Percentiles rank a stretch among this genome's conserved stretches.
These are phyloP conservation scores for Camillea tinctor DNA, from an alignment of 2,329 filamentous ascomycete species.

Conservation along the genomic window DNA sequence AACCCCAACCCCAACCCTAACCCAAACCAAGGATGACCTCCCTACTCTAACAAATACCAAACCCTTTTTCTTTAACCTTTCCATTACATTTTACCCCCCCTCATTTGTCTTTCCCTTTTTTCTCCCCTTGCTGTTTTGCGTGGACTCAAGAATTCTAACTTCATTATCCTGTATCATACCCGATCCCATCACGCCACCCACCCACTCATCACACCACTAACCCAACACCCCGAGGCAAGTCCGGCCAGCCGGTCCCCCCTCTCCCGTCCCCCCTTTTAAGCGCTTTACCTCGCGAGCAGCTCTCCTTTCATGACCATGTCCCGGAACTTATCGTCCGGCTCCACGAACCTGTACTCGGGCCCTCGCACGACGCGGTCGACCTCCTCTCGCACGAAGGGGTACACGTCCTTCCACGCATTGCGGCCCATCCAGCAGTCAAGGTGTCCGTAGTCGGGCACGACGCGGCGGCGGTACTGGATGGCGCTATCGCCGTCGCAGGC, in stretches of 20 bases:
- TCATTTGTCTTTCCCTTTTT: too few relatives aligned
- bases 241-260: background rate
- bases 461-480: conserved; percentile 48
- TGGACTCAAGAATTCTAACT: too few relatives aligned
- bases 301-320: conserved; percentile 40
- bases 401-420: conserved; percentile 59
- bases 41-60: background rate
- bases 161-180: too few relatives aligned
- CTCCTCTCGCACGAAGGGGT: conserved; percentile 53
- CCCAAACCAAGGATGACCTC: background rate
- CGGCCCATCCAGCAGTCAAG: conserved; percentile 63
- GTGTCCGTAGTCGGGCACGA: conserved; percentile 59
- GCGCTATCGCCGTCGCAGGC: conserved; percentile 23
- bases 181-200: background rate
- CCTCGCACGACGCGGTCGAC: conserved; percentile 52
- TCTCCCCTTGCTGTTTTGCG: too few relatives aligned
- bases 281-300: conserved; percentile 28
- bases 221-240: background rate
- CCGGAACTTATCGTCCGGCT: conserved; percentile 44
- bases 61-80: background rate
- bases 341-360: conserved; percentile 39
- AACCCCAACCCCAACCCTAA: background rate
- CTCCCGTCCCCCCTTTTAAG: background rate
- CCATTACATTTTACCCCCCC: too few relatives aligned
- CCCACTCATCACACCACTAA: too few relatives aligned